Conservation (phyloP, 805 yeast genomes). For the Ogataea saltuana region DNA sequence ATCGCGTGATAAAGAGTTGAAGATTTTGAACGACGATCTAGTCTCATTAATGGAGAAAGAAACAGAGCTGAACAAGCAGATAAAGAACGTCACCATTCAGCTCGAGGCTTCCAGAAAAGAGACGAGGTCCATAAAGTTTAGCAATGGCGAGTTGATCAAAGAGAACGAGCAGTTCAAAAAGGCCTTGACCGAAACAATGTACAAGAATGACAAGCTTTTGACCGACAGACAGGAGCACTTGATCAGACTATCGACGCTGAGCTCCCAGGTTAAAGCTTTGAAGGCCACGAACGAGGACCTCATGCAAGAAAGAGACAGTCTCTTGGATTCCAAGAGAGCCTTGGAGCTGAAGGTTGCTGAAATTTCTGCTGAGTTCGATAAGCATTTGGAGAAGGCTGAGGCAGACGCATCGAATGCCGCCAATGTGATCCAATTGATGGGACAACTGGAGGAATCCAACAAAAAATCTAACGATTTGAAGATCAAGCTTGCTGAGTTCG, state of each 20-base stretch:
- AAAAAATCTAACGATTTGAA: conserved; percentile 34
- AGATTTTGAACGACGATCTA: conserved; percentile 53
- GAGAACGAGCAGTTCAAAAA: conserved; percentile 45
- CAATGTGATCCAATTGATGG: conserved; percentile 32
- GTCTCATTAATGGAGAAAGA: conserved; percentile 60
- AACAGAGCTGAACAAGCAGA: conserved; percentile 61
- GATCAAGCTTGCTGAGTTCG: conserved; percentile 29
- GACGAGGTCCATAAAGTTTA: conserved; percentile 41
- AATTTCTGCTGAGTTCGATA: conserved; percentile 41
- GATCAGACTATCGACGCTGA: conserved; percentile 45
- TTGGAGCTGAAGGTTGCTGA: conserved; percentile 47
- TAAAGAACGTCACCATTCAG: conserved; percentile 61
- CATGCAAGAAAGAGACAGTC: conserved; percentile 59
- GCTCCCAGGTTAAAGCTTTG: conserved; percentile 55
- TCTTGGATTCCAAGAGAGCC: conserved; percentile 50
- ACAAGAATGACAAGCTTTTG: conserved; percentile 43
- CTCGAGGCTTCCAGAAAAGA: conserved; percentile 55
- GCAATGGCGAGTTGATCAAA: conserved; percentile 39
- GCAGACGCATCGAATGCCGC: conserved; percentile 35
- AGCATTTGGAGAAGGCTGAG: conserved; percentile 35
- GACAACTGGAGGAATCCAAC: conserved; percentile 39
- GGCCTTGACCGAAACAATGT: conserved; percentile 42
- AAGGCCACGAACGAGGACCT: conserved; percentile 62
- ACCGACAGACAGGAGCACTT: conserved; percentile 48
- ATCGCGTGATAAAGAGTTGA: conserved; percentile 50